These are phyloP conservation scores for Neofusicoccum kwambonambiense DNA, from an alignment of 2,329 filamentous ascomycete genomes.

Conservation along the genomic window DNA sequence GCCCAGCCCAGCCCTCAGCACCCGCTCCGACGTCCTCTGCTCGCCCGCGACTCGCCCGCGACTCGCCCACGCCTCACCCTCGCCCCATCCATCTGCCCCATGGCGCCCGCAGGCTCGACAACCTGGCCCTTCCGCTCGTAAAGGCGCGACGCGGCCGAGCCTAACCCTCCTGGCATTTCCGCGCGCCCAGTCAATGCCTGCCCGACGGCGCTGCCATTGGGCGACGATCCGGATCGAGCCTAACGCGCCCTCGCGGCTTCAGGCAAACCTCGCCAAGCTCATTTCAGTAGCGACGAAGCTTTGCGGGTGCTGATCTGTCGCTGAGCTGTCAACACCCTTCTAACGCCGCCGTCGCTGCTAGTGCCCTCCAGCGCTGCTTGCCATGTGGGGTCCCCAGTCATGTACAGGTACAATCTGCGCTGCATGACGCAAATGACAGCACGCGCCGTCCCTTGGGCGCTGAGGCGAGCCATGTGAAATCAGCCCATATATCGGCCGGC, in stretches of 20 bases:
- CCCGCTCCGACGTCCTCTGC: neutral
- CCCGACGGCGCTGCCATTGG: neutral
- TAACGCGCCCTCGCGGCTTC: neutral
- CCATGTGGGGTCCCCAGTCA: neutral
- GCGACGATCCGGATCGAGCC: constrained; percentile 2
- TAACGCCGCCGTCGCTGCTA: neutral
- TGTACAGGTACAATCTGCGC: neutral
- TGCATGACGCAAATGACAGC: neutral
- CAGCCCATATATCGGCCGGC: neutral
- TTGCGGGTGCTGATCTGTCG: neutral
- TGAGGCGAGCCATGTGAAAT: neutral
- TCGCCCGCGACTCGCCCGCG: too few species aligned
- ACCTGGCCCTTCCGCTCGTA: too few species aligned
- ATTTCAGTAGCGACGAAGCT: neutral
- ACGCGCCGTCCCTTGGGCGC: neutral
- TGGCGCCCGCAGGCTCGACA: too few species aligned
- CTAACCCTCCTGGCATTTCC: too few species aligned
- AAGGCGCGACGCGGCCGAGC: too few species aligned
- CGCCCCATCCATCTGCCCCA: too few species aligned
- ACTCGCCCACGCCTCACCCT: too few species aligned
- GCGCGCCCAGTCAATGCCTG: neutral
- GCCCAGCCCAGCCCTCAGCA: neutral
- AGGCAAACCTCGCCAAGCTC: constrained; percentile 1
- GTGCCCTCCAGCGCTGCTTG: neutral
- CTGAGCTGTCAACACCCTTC: neutral